Conservation (phyloP, 2,329 filamentous ascomycete genomes). For the Fusarium continuum region DNA sequence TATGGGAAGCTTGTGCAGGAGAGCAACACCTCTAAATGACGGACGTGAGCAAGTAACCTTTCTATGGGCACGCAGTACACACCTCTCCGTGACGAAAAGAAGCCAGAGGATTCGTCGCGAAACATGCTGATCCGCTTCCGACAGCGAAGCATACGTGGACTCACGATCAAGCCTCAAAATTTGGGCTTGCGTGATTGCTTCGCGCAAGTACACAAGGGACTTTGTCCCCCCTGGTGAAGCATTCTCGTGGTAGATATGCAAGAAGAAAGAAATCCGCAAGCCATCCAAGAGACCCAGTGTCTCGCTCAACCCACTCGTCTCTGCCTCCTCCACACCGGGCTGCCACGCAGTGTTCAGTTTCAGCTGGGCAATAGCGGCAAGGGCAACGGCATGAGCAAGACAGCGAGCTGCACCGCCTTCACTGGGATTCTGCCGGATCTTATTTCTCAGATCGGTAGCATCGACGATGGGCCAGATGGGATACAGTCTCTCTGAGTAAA, state of each 20-base stretch:
- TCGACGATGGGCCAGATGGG: conserved; percentile 63
- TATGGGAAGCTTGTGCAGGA: conserved; percentile 60
- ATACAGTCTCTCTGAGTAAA: conserved; percentile 60
- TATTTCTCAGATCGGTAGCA: conserved; percentile 53
- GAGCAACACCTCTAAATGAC: conserved; percentile 55
- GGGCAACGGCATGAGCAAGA: conserved; percentile 57
- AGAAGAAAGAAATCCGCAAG: conserved; percentile 59
- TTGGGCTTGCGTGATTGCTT: conserved; percentile 62
- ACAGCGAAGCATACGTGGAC: conserved; percentile 50
- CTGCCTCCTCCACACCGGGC: conserved; percentile 41
- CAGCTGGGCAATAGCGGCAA: conserved; percentile 60
- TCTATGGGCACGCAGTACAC: neutral
- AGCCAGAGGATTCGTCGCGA: conserved; percentile 58
- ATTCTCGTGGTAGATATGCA: conserved; percentile 63
- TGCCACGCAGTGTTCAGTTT: conserved; percentile 50
- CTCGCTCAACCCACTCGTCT: conserved; percentile 42
- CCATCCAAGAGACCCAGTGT: conserved; percentile 50
- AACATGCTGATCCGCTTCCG: conserved; percentile 54
- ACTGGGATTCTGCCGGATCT: conserved; percentile 45
- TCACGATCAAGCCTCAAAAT: conserved; percentile 58
- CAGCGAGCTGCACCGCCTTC: conserved; percentile 49
- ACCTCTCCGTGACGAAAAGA: conserved; percentile 58
- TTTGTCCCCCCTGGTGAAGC: conserved; percentile 55
- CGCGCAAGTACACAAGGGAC: conserved; percentile 58
- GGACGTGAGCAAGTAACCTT: conserved; percentile 1